These are phyloP conservation scores for Calonectria pseudoturangicola DNA, from an alignment of 2,329 filamentous ascomycete species.

Conservation along the genomic window DNA sequence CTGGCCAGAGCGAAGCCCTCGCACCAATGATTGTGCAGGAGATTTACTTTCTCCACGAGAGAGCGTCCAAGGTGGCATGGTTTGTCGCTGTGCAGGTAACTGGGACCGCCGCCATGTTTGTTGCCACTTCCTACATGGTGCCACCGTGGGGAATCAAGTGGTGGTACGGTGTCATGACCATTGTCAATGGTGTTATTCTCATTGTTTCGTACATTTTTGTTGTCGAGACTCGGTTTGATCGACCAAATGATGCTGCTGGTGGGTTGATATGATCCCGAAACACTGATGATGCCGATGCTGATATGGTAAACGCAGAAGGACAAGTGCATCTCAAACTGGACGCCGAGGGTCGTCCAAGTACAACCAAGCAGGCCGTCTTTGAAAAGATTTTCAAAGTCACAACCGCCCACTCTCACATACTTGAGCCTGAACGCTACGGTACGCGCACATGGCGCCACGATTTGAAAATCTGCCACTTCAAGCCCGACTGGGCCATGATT, in stretches of 20 bases:
- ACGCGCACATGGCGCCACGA: slow-evolving; percentile 48
- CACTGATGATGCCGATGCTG: not conserved
- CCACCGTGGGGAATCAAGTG: slow-evolving; percentile 42
- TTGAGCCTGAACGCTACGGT: slow-evolving; percentile 31
- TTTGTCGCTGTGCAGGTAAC: slow-evolving; percentile 45
- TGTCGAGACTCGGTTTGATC: slow-evolving; percentile 41
- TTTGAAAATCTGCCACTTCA: slow-evolving; percentile 47
- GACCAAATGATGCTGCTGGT: slow-evolving; percentile 26
- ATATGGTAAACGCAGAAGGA: not conserved
- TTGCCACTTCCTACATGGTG: slow-evolving; percentile 47
- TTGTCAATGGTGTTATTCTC: slow-evolving; percentile 40
- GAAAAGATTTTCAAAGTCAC: slow-evolving; percentile 29
- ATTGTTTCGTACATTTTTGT: slow-evolving; percentile 43
- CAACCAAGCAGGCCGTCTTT: not conserved
- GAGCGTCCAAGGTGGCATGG: slow-evolving; percentile 41
- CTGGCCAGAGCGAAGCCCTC: slow-evolving; percentile 57
- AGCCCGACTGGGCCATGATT: slow-evolving; percentile 42
- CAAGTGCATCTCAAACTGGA: not conserved
- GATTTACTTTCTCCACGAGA: slow-evolving; percentile 51
- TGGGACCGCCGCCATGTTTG: slow-evolving; percentile 43
- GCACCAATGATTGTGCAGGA: slow-evolving; percentile 50
- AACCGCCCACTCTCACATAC: slow-evolving; percentile 35
- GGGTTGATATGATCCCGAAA: not conserved
- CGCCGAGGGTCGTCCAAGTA: not conserved
- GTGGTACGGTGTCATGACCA: slow-evolving; percentile 51